These are phyloP conservation scores for Wickerhamia fluorescens DNA, from an alignment of 805 yeast species.

Conservation along the genomic window DNA sequence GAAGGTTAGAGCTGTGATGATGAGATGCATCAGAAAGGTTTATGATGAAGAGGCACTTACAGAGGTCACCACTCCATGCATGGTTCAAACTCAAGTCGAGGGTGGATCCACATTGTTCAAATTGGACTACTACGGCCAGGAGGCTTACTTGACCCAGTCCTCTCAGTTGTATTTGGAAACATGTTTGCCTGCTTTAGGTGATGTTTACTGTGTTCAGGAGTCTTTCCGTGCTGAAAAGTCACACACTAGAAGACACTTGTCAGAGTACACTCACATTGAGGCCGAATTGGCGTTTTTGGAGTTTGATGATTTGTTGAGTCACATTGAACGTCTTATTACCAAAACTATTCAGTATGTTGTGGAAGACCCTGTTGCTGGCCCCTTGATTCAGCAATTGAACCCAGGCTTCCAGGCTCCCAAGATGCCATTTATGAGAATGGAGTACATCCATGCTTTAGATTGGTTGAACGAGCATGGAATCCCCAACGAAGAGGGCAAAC, in stretches of 20 bases:
- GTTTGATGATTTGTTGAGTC: slow-evolving; percentile 80
- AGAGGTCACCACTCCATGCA: slow-evolving; percentile 98
- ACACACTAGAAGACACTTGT: slow-evolving; percentile 95
- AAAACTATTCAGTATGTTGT: slow-evolving; percentile 66
- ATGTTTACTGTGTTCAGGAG: slow-evolving; percentile 95
- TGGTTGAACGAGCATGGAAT: slow-evolving; percentile 96
- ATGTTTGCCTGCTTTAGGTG: slow-evolving; percentile 92
- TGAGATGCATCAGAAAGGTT: slow-evolving; percentile 68
- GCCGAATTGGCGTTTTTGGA: slow-evolving; percentile 83
- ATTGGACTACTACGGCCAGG: slow-evolving; percentile 92
- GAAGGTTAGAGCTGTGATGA: slow-evolving; percentile 84
- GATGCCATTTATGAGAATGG: slow-evolving; percentile 85
- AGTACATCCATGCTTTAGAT: slow-evolving; percentile 81
- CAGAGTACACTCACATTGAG: slow-evolving; percentile 96
- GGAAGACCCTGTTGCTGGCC: slow-evolving; percentile 90
- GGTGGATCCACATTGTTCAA: slow-evolving; percentile 96
- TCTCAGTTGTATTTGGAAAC: slow-evolving; percentile 97
- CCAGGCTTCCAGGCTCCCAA: slow-evolving; percentile 81
- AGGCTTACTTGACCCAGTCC: slow-evolving; percentile 93
- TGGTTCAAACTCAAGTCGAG: slow-evolving; percentile 99
- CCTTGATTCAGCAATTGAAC: slow-evolving; percentile 83
- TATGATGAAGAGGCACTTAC: slow-evolving; percentile 65
- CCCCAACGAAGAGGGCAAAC: slow-evolving; percentile 89
- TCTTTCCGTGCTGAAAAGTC: slow-evolving; percentile 99
- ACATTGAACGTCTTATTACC: slow-evolving; percentile 75